Conservation (phyloP, 176 grass and related monocot species). For the Oryza rufipogon region DNA sequence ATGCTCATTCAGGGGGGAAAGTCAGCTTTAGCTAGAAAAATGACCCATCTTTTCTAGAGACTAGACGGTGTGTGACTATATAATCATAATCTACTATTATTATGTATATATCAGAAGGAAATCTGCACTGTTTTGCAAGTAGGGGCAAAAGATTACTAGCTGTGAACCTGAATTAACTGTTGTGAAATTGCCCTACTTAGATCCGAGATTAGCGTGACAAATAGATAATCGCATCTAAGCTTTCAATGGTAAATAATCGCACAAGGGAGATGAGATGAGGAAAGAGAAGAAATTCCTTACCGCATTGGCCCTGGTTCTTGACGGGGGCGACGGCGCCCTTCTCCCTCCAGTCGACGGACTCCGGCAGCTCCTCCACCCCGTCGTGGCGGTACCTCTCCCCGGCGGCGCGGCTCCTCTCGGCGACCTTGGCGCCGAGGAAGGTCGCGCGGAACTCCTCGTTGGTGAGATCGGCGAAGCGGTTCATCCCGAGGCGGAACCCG, state of each 20-base stretch:
- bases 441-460: slow-evolving; percentile 65
- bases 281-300: slow-evolving; percentile 35
- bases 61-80: background rate
- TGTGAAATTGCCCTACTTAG: background rate
- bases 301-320: slow-evolving; percentile 82
- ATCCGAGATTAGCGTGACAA: slow-evolving; percentile 7
- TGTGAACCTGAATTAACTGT: background rate
- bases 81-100: background rate
- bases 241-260: background rate
- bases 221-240: background rate
- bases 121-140: background rate
- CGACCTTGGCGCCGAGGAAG: slow-evolving; percentile 53
- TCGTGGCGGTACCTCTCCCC: slow-evolving; percentile 42
- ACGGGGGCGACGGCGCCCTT: slow-evolving; percentile 70
- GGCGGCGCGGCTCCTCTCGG: background rate
- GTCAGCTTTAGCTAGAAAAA: background rate
- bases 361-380: slow-evolving; percentile 48
- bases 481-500: slow-evolving; percentile 60
- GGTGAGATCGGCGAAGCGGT: slow-evolving; percentile 79
- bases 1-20: background rate
- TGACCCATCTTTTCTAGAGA: background rate
- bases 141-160: background rate
- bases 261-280: background rate
- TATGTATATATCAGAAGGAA: background rate
- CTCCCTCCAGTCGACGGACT: slow-evolving; percentile 75